A percentile compares a stretch with the other conserved stretches of the same genome.
phyloP scores from a whole-genome alignment of 1,139 yeast genomes.

The Pneumocystis wakefieldiae region DNA sequence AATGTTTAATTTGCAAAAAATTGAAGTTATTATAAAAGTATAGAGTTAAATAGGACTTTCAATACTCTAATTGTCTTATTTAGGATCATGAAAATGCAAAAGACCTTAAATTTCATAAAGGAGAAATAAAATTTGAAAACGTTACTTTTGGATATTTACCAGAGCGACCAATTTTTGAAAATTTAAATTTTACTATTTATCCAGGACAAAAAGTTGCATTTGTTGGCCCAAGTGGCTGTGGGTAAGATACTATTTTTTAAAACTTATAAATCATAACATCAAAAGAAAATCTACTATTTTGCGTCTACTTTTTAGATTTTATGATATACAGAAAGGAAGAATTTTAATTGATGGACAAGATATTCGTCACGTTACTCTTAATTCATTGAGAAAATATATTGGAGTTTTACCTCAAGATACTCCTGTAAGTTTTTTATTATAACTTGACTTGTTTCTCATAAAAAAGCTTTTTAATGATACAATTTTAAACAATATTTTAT shows the following conservation, averaged over 20 bases:
- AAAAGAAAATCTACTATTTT: conserved; percentile 69
- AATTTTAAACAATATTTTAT: conserved; percentile 70
- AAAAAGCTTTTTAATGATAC: conserved; percentile 54
- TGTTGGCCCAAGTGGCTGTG: conserved; percentile 86
- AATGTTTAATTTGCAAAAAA: conserved; percentile 65
- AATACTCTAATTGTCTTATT: conserved; percentile 13
- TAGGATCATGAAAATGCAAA: conserved; percentile 30
- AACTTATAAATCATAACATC: conserved; percentile 21
- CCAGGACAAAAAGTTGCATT: conserved; percentile 77
- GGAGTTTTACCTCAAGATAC: conserved; percentile 98
- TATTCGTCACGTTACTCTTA: conserved; percentile 57
- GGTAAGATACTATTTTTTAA: conserved; percentile 21
- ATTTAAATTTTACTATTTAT: conserved; percentile 71
- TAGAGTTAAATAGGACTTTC: conserved; percentile 10
- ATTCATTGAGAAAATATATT: conserved; percentile 53
- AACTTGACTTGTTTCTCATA: conserved; percentile 39
- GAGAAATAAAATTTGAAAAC: conserved; percentile 74
- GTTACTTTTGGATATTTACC: conserved; percentile 87
- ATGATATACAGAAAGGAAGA: conserved; percentile 66
- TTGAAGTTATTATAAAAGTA: conserved; percentile 48
- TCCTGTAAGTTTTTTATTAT: conserved; percentile 48
- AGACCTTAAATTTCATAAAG: conserved; percentile 36
- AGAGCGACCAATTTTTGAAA: conserved; percentile 65
- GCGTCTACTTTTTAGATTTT: conserved; percentile 72
- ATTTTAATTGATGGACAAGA: conserved; percentile 85